Conservation (phyloP, 148 eudicot species). For the Silene conica region DNA sequence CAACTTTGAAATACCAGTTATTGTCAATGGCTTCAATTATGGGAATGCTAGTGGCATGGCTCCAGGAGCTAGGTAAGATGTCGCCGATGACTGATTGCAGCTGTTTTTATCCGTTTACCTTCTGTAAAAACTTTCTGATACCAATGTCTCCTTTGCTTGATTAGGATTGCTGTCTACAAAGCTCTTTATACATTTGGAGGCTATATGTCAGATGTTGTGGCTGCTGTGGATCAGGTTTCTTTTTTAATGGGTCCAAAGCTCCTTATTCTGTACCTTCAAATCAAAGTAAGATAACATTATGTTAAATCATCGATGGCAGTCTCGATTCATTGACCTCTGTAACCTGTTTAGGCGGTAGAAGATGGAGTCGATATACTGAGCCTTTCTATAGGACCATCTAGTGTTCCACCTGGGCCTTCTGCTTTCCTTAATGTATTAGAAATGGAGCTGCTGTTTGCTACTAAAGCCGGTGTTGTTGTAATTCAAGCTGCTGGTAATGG, state of each 20-base stretch:
- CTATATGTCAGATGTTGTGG: conserved; percentile 70
- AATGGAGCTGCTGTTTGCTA: conserved; percentile 51
- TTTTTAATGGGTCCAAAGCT: not conserved
- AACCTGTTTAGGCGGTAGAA: conserved; percentile 48
- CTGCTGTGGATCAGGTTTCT: conserved; percentile 68
- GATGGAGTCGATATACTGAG: conserved; percentile 64
- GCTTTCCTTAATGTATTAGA: conserved; percentile 58
- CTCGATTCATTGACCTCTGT: conserved; percentile 1
- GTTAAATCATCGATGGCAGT: not conserved
- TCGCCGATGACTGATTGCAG: not conserved
- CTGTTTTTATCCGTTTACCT: conserved; percentile 6
- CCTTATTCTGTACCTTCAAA: not conserved
- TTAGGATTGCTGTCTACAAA: conserved; percentile 68
- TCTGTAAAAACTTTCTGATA: not conserved
- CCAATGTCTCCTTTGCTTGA: not conserved
- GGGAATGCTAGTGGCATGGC: conserved; percentile 83
- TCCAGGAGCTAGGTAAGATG: conserved; percentile 59
- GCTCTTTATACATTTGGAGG: conserved; percentile 67
- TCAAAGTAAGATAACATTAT: not conserved
- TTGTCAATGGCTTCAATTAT: conserved; percentile 49
- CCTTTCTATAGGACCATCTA: conserved; percentile 65
- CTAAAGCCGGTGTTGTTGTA: conserved; percentile 64
- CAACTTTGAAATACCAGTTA: conserved; percentile 46
- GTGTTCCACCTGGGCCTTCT: conserved; percentile 56
- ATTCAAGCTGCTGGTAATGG: conserved; percentile 70